Percentiles rank a stretch among this genome's conserved stretches.
These are phyloP conservation scores for Eimeria acervulina DNA, from an alignment of 169 alveolate genomes.

Conservation along the genomic window DNA sequence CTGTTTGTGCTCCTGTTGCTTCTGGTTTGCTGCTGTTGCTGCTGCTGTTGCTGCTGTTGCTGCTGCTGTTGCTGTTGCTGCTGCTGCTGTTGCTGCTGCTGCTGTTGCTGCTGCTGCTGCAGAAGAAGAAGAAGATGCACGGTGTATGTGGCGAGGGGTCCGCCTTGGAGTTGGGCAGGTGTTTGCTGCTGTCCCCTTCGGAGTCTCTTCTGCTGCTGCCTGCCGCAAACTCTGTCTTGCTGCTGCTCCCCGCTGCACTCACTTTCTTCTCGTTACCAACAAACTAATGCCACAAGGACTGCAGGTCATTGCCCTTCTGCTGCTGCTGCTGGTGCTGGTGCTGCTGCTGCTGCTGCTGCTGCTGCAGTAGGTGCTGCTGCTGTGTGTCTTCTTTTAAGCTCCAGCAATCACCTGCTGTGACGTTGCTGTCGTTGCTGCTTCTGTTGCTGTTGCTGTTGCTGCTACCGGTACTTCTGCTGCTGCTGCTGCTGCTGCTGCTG, in stretches of 20 bases:
- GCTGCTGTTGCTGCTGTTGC: constrained; percentile 64
- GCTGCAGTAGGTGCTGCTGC: not conserved
- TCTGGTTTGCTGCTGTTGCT: not conserved
- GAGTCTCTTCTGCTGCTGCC: constrained; percentile 49
- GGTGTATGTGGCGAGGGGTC: too few relatives aligned
- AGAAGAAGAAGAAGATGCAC: not conserved
- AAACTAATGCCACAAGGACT: too few relatives aligned
- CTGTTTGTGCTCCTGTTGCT: not conserved
- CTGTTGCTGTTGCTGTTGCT: not conserved
- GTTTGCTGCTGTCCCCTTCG: constrained; percentile 13
- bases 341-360: not conserved
- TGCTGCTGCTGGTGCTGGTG: not conserved
- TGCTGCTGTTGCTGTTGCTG: constrained; percentile 15
- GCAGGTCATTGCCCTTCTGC: not conserved
- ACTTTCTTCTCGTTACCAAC: too few relatives aligned
- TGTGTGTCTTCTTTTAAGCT: not conserved
- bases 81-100: constrained; percentile 1
- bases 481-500: constrained; percentile 68
- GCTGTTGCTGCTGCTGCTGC: constrained; percentile 2
- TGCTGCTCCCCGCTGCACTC: constrained; percentile 58
- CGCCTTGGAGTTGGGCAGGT: too few relatives aligned
- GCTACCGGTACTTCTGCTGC: not conserved
- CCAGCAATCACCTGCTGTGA: too few relatives aligned
- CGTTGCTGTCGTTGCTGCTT: not conserved
- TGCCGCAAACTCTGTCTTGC: constrained; percentile 54